A percentile compares a stretch with the other conserved stretches of the same genome.
phyloP scores from a whole-genome alignment of 768 basidiomycete genomes.

The Trametopsis cervina region DNA sequence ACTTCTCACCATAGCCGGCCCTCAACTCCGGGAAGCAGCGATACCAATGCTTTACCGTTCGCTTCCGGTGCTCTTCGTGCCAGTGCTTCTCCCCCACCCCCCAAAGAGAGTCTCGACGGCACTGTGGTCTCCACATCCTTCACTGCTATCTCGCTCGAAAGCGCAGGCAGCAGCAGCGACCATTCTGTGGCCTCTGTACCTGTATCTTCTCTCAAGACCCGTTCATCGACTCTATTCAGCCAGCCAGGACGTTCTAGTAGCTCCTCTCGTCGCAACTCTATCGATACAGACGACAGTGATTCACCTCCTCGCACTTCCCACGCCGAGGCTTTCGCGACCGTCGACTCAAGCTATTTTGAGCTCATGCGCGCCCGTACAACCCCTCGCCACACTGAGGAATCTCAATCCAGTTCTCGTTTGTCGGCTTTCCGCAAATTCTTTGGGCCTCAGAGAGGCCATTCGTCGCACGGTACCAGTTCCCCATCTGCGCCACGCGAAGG shows the following conservation, averaged over 20 bases:
- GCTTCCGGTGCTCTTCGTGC: too few relatives aligned
- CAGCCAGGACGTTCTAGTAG: constrained; percentile 1
- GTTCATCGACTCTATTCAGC: constrained; percentile 7
- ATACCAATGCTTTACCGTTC: background rate
- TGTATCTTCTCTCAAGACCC: background rate
- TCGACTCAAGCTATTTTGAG: constrained; percentile 25
- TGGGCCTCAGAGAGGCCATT: constrained; percentile 15
- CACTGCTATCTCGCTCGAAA: background rate
- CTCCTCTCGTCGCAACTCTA: background rate
- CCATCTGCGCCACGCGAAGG: constrained; percentile 17
- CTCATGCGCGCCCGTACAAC: constrained; percentile 17
- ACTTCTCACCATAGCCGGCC: constrained; percentile 6
- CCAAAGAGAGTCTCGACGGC: background rate
- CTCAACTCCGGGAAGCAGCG: constrained; percentile 8
- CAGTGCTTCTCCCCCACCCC: background rate
- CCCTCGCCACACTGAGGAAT: constrained; percentile 13
- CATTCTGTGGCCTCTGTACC: background rate
- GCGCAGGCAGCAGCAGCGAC: background rate
- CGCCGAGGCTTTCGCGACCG: constrained; percentile 30
- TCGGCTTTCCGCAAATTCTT: constrained; percentile 14
- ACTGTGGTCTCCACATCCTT: background rate
- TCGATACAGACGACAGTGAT: constrained; percentile 21
- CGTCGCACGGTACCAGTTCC: constrained; percentile 11
- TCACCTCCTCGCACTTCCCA: constrained; percentile 25
- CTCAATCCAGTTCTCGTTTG: constrained; percentile 15